phyloP scores from a whole-genome alignment of 1,284 basidiomycete genomes.

The Macrocybe sp. region DNA sequence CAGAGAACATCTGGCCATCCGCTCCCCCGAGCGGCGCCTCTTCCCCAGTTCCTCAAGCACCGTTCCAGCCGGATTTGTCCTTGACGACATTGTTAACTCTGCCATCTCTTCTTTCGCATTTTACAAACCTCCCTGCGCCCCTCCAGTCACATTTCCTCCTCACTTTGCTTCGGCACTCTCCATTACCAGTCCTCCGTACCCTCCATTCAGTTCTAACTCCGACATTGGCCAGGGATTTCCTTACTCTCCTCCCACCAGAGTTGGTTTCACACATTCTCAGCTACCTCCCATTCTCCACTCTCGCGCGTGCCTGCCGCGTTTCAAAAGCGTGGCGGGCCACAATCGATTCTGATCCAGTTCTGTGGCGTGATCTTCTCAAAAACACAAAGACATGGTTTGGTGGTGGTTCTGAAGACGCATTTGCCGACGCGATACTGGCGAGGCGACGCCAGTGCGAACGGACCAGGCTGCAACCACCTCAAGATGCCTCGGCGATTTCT shows the following conservation, averaged over 20 bases:
- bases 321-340: conserved; percentile 78
- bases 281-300: conserved; percentile 70
- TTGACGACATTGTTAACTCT: conserved; percentile 76
- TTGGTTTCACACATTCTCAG: conserved; percentile 78
- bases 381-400: conserved; percentile 83
- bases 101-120: conserved; percentile 72
- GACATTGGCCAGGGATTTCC: conserved; percentile 82
- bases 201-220: conserved; percentile 81
- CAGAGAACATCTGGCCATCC: conserved; percentile 69
- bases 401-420: conserved; percentile 68
- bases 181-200: conserved; percentile 77
- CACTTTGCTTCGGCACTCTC: conserved; percentile 78
- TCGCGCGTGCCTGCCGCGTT: conserved; percentile 77
- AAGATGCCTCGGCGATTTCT: conserved; percentile 21
- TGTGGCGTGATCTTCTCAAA: conserved; percentile 81
- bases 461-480: conserved; percentile 1
- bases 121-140: conserved; percentile 61
- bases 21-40: conserved; percentile 70
- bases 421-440: conserved; percentile 57
- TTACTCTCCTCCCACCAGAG: conserved; percentile 81
- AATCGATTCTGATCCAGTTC: conserved; percentile 78
- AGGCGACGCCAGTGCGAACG: conserved; percentile 44
- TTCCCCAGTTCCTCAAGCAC: conserved; percentile 61
- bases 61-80: conserved; percentile 73
- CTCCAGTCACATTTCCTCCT: conserved; percentile 84